These are phyloP conservation scores for Ganoderma leucocontextum DNA, from an alignment of 1,284 basidiomycete species.

Conservation along the genomic window DNA sequence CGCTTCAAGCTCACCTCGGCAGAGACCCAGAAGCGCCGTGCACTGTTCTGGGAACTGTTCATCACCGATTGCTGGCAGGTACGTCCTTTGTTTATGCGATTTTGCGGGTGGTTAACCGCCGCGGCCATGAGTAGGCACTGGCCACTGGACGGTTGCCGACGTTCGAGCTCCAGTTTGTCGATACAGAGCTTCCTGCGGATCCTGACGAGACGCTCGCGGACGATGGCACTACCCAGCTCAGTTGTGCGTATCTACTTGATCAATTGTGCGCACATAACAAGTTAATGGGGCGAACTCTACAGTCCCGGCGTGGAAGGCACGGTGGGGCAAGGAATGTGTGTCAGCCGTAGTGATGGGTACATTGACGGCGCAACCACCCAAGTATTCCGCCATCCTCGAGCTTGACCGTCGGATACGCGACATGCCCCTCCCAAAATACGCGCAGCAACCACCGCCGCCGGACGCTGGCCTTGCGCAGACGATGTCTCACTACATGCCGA, in stretches of 20 bases:
- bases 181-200: constrained; percentile 41
- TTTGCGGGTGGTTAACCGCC: constrained; percentile 2
- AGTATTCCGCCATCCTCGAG: constrained; percentile 45
- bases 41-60: constrained; percentile 58
- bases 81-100: constrained; percentile 21
- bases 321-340: constrained; percentile 73
- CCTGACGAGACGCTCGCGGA: constrained; percentile 39
- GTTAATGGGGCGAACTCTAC: not conserved
- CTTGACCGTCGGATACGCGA: constrained; percentile 44
- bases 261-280: not conserved
- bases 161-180: constrained; percentile 42
- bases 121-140: constrained; percentile 32
- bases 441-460: constrained; percentile 47
- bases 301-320: constrained; percentile 80
- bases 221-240: constrained; percentile 39
- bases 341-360: constrained; percentile 71
- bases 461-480: constrained; percentile 56
- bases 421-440: constrained; percentile 42
- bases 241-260: constrained; percentile 34
- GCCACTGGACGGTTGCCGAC: constrained; percentile 41
- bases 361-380: constrained; percentile 69
- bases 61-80: constrained; percentile 47
- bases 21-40: constrained; percentile 52
- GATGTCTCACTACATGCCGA: constrained; percentile 55
- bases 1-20: constrained; percentile 48